Evolutionary conservation across 2,329 filamentous ascomycete genomes (phyloP), one percentile per base, ranked within the genome.

Genomic region (Gaeumannomyces sp.): DNA sequence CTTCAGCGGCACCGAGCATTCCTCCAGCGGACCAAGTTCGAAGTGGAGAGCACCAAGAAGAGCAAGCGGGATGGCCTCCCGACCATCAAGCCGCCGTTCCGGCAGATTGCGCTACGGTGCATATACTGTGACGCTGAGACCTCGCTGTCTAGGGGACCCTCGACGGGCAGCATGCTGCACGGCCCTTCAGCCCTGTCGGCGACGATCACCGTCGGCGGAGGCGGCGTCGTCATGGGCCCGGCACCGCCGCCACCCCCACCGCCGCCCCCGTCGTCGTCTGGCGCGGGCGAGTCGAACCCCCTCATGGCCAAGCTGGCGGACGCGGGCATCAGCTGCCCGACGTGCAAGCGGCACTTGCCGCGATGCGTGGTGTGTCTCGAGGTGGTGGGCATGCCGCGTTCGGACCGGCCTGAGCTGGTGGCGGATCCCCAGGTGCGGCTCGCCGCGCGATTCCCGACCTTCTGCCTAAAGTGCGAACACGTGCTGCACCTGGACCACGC

Each of bases 71-170:
- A 87, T 64, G 89, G 89, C 57, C 75, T 77, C 10, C 85, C 85
- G n/a, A 83, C 85, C 10, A 82, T 90, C 68, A 86, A 85, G 65
- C 83, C 88, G 1, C 83, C 88, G 0, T 85, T 85, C 2, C 81
- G 88, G 38, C 90, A 92, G 75, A 85, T 94, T 64, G 86, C 89
- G 5, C 83, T 95, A 61, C 85, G 90, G 60, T 95, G 91, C 76
- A 83, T 89, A 61, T 91, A 91, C 77, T 95, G 91, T 77, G 87
- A 90, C 70, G 81, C 84, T 45, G 81, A 85, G 72, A 83, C 82
- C 62, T 83, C 79, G 45, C 76, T 83, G 29, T 77, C 79, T 57
- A 80, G 79, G 65, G 76, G 73, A 63, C 71, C 71, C 64, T 2
- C 67, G 67, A 64, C 59, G 61, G 28, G 64, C 65, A 59, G 60